phyloP scores from a whole-genome alignment of 2,329 filamentous ascomycete genomes.

The Fusarium sp. region DNA sequence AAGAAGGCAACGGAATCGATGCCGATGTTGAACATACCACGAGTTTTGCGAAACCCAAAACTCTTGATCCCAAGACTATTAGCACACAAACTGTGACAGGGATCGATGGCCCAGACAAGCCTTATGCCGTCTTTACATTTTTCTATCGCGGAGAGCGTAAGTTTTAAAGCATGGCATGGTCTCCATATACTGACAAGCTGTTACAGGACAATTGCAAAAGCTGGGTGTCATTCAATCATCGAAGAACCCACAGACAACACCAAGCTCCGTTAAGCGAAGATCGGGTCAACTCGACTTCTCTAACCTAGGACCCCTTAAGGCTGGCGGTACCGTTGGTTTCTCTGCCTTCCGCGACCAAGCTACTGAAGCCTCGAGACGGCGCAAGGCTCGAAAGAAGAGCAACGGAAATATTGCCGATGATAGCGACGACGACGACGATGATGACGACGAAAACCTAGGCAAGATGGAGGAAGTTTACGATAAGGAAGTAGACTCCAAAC shows the following conservation, averaged over 20 bases:
- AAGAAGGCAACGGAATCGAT: conserved; percentile 70
- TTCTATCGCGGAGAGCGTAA: conserved; percentile 95
- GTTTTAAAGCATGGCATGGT: conserved; percentile 52
- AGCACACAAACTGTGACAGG: conserved; percentile 99
- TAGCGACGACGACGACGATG: conserved; percentile 79
- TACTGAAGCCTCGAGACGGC: conserved; percentile 64
- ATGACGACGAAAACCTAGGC: conserved; percentile 67
- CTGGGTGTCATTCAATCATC: conserved; percentile 85
- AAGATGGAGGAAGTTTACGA: conserved; percentile 75
- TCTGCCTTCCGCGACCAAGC: conserved; percentile 83
- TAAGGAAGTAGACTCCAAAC: conserved; percentile 67
- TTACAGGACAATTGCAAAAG: conserved; percentile 88
- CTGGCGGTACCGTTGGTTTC: conserved; percentile 89
- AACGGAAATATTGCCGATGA: conserved; percentile 76
- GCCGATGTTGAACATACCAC: conserved; percentile 96
- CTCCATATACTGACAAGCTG: conserved; percentile 42
- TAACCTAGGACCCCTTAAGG: conserved; percentile 83
- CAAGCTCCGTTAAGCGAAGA: conserved; percentile 76
- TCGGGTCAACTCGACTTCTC: conserved; percentile 88
- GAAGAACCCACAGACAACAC: conserved; percentile 72
- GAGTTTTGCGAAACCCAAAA: conserved; percentile 96
- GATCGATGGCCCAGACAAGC: conserved; percentile 94
- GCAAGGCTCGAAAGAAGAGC: conserved; percentile 69
- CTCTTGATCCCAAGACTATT: conserved; percentile 94
- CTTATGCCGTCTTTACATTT: conserved; percentile 97